Conservation (phyloP, 2,329 filamentous ascomycete species). For the Pseudogymnoascus sp. region DNA sequence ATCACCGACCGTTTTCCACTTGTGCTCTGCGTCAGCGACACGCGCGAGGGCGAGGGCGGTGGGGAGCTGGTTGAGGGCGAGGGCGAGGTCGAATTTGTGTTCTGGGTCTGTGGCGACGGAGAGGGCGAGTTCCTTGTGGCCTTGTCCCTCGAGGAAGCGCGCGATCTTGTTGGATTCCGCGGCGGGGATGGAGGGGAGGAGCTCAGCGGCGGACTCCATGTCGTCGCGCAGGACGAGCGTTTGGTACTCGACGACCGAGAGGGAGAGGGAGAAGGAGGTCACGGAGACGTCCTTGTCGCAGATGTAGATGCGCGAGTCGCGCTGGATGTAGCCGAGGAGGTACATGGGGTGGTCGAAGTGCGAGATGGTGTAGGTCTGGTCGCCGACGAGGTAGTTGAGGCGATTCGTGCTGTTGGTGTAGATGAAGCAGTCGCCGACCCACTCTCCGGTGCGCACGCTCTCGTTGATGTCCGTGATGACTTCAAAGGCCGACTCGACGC, state of each 20-base stretch:
- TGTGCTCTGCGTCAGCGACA: slow-evolving; percentile 82
- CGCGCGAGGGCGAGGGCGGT: slow-evolving; percentile 79
- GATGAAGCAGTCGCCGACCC: slow-evolving; percentile 98
- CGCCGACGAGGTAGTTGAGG: slow-evolving; percentile 93
- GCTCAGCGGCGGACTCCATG: slow-evolving; percentile 80
- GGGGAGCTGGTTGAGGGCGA: slow-evolving; percentile 73
- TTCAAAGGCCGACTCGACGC: slow-evolving; percentile 92
- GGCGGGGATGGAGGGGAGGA: slow-evolving; percentile 75
- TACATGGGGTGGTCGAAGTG: slow-evolving; percentile 97
- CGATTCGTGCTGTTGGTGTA: slow-evolving; percentile 97
- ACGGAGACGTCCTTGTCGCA: slow-evolving; percentile 92
- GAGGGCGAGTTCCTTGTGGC: slow-evolving; percentile 89
- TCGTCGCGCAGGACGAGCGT: slow-evolving; percentile 90
- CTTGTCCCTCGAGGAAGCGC: slow-evolving; percentile 92
- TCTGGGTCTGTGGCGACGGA: slow-evolving; percentile 92
- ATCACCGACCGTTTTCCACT: slow-evolving; percentile 97
- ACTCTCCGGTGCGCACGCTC: slow-evolving; percentile 87
- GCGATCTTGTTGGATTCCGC: slow-evolving; percentile 98
- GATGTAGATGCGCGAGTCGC: slow-evolving; percentile 91
- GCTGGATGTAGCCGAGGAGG: slow-evolving; percentile 86
- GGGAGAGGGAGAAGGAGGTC: slow-evolving; percentile 81
- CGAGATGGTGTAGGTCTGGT: slow-evolving; percentile 94
- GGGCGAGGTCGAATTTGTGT: slow-evolving; percentile 90
- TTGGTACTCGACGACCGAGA: slow-evolving; percentile 93
- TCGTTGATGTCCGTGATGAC: slow-evolving; percentile 94